Evolutionary conservation across 2,329 filamentous ascomycete species (phyloP).

Genomic region (Fusarium multiceps): DNA sequence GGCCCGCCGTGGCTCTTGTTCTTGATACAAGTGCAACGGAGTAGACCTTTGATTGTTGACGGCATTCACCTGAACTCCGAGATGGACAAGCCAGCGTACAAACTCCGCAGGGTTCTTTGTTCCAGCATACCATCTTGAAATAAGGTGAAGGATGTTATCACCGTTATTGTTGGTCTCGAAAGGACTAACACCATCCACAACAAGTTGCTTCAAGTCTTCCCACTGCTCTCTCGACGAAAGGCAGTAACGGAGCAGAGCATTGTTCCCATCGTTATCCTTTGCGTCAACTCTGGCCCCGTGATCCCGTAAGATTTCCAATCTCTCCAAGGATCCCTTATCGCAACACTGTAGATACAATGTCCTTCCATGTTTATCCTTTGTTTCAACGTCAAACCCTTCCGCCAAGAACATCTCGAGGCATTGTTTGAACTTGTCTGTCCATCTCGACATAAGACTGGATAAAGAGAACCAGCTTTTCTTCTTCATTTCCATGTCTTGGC

Average conservation of each 20-base stretch:
- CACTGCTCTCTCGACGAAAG: accelerated
- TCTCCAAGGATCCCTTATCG: not conserved
- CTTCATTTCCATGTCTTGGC: not conserved
- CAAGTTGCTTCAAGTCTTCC: not conserved
- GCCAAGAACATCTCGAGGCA: constrained; percentile 23
- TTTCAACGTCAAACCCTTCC: constrained; percentile 28
- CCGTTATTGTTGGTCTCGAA: constrained; percentile 24
- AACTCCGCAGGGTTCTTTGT: not conserved
- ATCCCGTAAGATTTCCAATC: not conserved
- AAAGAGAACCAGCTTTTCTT: constrained; percentile 28
- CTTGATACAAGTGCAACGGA: constrained; percentile 28
- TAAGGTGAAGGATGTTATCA: constrained; percentile 30
- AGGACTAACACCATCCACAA: constrained; percentile 22
- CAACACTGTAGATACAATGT: constrained; percentile 29
- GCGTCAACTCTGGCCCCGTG: constrained; percentile 17
- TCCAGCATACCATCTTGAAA: not conserved
- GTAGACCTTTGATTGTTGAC: constrained; percentile 27
- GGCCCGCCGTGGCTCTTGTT: not conserved
- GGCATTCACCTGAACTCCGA: constrained; percentile 30
- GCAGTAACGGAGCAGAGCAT: constrained; percentile 16
- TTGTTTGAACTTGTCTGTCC: not conserved
- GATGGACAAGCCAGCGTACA: constrained; percentile 25
- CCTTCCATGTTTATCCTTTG: not conserved
- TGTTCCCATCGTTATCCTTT: constrained; percentile 24
- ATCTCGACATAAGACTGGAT: accelerated